These are phyloP conservation scores for Candida pini DNA, from an alignment of 805 yeast species.

Conservation along the genomic window DNA sequence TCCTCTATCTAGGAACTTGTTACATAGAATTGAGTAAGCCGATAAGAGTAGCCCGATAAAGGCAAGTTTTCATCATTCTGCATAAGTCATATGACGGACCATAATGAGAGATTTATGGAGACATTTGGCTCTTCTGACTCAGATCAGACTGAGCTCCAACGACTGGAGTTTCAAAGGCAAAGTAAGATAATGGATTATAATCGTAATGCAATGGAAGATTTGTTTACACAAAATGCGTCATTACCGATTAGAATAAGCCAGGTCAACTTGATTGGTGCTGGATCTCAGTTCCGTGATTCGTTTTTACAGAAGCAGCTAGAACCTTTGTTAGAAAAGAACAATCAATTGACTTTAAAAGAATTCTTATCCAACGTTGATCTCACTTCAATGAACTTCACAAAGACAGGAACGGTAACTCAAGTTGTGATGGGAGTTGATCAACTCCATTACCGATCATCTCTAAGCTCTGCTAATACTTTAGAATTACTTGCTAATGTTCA, in stretches of 20 bases:
- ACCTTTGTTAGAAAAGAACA: conserved; percentile 37
- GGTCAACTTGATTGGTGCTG: conserved; percentile 45
- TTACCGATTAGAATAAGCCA: conserved; percentile 39
- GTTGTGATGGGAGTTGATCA: conserved; percentile 31
- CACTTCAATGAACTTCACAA: conserved; percentile 37
- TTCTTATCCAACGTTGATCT: conserved; percentile 38
- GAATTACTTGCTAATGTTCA: conserved; percentile 25
- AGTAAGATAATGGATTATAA: conserved; percentile 25
- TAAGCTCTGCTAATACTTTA: conserved; percentile 17
- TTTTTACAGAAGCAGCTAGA: conserved; percentile 42
- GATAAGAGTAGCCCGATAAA: too few species aligned
- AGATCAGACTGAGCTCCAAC: conserved; percentile 5
- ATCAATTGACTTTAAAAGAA: conserved; percentile 31
- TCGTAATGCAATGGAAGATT: conserved; percentile 19
- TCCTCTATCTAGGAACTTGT: too few species aligned
- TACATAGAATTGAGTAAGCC: too few species aligned
- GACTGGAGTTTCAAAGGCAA: conserved; percentile 25
- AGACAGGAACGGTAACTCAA: conserved; percentile 38
- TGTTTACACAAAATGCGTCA: conserved; percentile 27
- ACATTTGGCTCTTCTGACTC: conserved; percentile 9
- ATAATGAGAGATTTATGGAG: conserved; percentile 19
- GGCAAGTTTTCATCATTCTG: too few species aligned
- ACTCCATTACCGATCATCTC: conserved; percentile 11
- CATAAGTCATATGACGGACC: conserved; percentile 14
- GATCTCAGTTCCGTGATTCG: conserved; percentile 35